These are phyloP conservation scores for Rhizopogon hawkerae DNA, from an alignment of 1,284 basidiomycete genomes.

Conservation along the genomic window DNA sequence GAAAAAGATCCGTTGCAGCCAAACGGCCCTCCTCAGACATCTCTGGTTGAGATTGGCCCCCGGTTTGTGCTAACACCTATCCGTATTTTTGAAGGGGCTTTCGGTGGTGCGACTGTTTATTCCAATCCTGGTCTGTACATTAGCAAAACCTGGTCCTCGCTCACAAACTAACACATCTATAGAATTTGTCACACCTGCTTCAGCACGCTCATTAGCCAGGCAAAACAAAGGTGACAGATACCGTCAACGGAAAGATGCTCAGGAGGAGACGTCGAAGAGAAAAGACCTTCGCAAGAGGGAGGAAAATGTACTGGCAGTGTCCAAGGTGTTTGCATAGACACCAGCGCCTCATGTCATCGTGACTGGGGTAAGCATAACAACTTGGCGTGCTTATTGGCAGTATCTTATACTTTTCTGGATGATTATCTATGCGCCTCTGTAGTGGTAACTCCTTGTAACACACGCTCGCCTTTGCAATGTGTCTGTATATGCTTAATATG, in stretches of 20 bases:
- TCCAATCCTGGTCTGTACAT: constrained; percentile 78
- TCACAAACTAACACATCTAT: constrained; percentile 4
- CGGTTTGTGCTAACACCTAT: constrained; percentile 97
- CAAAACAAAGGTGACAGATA: constrained; percentile 77
- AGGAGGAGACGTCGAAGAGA: constrained; percentile 59
- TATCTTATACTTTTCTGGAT: neutral
- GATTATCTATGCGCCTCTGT: neutral
- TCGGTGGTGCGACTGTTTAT: constrained; percentile 91
- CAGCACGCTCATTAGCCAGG: constrained; percentile 66
- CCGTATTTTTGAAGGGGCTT: constrained; percentile 96
- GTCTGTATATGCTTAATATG: neutral
- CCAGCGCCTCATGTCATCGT: neutral
- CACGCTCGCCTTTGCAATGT: neutral
- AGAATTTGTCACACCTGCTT: constrained; percentile 90
- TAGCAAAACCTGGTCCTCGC: constrained; percentile 11
- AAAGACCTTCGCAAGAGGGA: constrained; percentile 57
- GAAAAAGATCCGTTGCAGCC: constrained; percentile 74
- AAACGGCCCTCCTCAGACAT: constrained; percentile 67
- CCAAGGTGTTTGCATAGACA: constrained; percentile 67
- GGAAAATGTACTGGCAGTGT: constrained; percentile 78
- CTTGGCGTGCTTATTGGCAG: constrained; percentile 2
- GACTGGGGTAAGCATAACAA: neutral
- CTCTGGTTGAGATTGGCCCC: constrained; percentile 91
- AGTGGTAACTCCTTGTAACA: neutral
- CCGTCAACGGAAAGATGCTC: constrained; percentile 69